These are phyloP conservation scores for Alloascoidea africana DNA, from an alignment of 805 yeast species.

Conservation along the genomic window DNA sequence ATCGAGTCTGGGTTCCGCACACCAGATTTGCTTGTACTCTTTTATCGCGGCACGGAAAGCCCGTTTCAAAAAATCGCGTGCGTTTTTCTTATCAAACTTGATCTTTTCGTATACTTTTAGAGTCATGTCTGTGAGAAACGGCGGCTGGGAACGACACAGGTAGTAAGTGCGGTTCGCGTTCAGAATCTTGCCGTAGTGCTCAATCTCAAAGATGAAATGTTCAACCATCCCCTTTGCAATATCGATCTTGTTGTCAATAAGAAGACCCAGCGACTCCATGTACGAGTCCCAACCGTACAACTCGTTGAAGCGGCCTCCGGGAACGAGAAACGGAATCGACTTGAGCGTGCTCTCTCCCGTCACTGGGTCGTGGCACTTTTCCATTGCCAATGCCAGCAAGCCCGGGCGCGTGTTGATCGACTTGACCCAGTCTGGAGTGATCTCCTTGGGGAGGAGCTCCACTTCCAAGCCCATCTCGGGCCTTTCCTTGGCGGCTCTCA, in stretches of 20 bases:
- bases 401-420: constrained; percentile 79
- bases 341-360: constrained; percentile 31
- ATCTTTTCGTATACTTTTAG: constrained; percentile 47
- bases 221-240: constrained; percentile 84
- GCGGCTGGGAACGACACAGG: constrained; percentile 89
- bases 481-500: constrained; percentile 32
- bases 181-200: constrained; percentile 80
- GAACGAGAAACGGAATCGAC: constrained; percentile 66
- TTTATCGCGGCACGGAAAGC: constrained; percentile 68
- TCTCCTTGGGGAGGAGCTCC: constrained; percentile 55
- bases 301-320: constrained; percentile 96
- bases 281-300: constrained; percentile 98
- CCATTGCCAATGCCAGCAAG: constrained; percentile 64
- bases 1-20: constrained; percentile 57
- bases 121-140: constrained; percentile 90
- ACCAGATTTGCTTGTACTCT: constrained; percentile 80
- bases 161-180: constrained; percentile 92
- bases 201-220: constrained; percentile 81
- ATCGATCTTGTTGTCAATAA: constrained; percentile 48
- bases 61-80: constrained; percentile 45
- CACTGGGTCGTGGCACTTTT: constrained; percentile 33
- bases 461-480: constrained; percentile 55
- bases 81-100: constrained; percentile 15
- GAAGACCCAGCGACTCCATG: constrained; percentile 74
- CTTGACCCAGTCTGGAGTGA: constrained; percentile 65